Evolutionary conservation across 768 basidiomycete species (phyloP).

Genomic region (Termitomyces sp.): DNA sequence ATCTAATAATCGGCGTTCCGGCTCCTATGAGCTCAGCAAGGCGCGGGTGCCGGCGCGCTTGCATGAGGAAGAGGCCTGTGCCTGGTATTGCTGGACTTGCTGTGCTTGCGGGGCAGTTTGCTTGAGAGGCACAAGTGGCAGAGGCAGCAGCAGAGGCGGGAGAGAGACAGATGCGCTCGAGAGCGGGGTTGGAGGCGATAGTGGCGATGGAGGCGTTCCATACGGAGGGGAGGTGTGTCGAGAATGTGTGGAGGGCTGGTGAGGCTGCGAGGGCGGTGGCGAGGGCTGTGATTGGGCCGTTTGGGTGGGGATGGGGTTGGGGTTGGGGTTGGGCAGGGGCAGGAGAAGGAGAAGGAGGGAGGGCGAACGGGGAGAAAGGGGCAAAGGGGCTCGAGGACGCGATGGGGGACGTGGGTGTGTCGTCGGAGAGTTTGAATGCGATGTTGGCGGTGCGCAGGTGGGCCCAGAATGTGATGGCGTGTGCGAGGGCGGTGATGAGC

Average conservation of each 20-base stretch:
- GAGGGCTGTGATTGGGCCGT: constrained; percentile 26
- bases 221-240: constrained; percentile 53
- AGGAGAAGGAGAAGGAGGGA: too few relatives aligned
- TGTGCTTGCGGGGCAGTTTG: neutral
- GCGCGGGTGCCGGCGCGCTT: constrained; percentile 50
- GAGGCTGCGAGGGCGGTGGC: constrained; percentile 38
- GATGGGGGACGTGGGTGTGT: constrained; percentile 27
- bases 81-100: constrained; percentile 27
- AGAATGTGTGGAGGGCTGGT: constrained; percentile 44
- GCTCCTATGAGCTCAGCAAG: constrained; percentile 52
- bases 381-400: constrained; percentile 20
- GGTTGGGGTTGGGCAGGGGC: constrained; percentile 2
- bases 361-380: constrained; percentile 17
- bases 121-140: too few relatives aligned
- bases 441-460: constrained; percentile 53
- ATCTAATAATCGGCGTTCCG: constrained; percentile 39
- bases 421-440: constrained; percentile 56
- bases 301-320: constrained; percentile 35
- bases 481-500: constrained; percentile 45
- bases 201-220: constrained; percentile 57
- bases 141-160: too few relatives aligned
- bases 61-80: constrained; percentile 56
- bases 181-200: constrained; percentile 45
- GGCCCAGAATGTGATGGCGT: constrained; percentile 41
- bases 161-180: constrained; percentile 26